Evolutionary conservation across 768 basidiomycete genomes (phyloP).

Genomic region (Amanita rimosa): DNA sequence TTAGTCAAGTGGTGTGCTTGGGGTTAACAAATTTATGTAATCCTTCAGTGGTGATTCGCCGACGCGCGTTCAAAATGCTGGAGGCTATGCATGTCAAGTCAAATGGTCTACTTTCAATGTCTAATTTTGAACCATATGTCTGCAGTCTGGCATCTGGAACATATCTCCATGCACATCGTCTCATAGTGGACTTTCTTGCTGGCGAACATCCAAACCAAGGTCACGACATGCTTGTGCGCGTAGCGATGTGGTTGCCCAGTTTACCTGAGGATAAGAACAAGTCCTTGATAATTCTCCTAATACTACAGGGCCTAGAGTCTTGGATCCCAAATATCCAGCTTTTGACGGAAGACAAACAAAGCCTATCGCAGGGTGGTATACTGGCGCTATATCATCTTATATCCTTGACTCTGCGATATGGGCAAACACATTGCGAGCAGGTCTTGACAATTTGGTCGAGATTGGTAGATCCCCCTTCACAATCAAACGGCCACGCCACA

Average conservation of each 20-base stretch:
- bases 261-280: slow-evolving; percentile 39
- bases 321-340: slow-evolving; percentile 78
- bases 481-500: slow-evolving; percentile 68
- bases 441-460: slow-evolving; percentile 70
- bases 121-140: slow-evolving; percentile 63
- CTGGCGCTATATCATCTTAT: slow-evolving; percentile 71
- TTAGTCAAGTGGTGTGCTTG: slow-evolving; percentile 66
- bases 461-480: slow-evolving; percentile 60
- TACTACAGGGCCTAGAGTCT: slow-evolving; percentile 71
- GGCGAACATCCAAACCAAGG: slow-evolving; percentile 63
- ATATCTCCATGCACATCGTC: slow-evolving; percentile 71
- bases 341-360: slow-evolving; percentile 44
- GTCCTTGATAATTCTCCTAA: slow-evolving; percentile 36
- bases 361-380: slow-evolving; percentile 46
- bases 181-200: slow-evolving; percentile 70
- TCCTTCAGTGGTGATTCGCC: slow-evolving; percentile 47
- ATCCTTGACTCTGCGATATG: slow-evolving; percentile 69
- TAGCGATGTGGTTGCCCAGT: slow-evolving; percentile 63
- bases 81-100: slow-evolving; percentile 61
- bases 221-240: slow-evolving; percentile 52
- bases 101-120: slow-evolving; percentile 56
- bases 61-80: slow-evolving; percentile 69
- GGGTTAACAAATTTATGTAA: slow-evolving; percentile 82
- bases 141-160: slow-evolving; percentile 64
- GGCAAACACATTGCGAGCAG: slow-evolving; percentile 67